phyloP scores from a whole-genome alignment of 2,329 filamentous ascomycete species.

The Geosmithia flava region DNA sequence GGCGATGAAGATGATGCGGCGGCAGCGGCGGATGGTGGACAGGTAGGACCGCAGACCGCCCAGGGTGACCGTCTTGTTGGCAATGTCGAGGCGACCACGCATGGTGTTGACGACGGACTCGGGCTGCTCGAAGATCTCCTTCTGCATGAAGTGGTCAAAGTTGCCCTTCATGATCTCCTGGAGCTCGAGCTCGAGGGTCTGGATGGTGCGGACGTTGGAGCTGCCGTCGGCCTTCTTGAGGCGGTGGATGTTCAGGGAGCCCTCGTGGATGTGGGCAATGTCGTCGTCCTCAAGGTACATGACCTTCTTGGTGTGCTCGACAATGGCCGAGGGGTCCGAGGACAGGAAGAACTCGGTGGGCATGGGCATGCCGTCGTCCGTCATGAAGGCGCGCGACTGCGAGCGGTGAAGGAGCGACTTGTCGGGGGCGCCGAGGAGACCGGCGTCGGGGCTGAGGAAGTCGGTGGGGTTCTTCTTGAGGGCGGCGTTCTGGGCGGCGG shows the following conservation, averaged over 20 bases:
- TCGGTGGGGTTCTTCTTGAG: conserved; percentile 74
- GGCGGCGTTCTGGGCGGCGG: conserved; percentile 89
- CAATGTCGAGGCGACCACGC: conserved; percentile 91
- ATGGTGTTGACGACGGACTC: conserved; percentile 99
- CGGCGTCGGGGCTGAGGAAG: conserved; percentile 49
- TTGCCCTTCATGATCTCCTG: conserved; percentile 99
- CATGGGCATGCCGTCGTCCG: conserved; percentile 94
- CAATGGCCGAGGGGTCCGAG: conserved; percentile 93
- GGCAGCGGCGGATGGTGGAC: conserved; percentile 87
- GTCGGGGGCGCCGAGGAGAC: conserved; percentile 76
- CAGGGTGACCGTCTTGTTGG: conserved; percentile 89
- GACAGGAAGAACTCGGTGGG: conserved; percentile 99
- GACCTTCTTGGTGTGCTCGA: conserved; percentile 99
- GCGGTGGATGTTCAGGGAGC: conserved; percentile 96
- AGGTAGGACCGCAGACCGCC: conserved; percentile 96
- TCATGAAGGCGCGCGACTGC: conserved; percentile 97
- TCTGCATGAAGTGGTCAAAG: conserved; percentile 99
- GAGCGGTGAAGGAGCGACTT: conserved; percentile 98
- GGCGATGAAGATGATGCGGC: conserved; percentile 96
- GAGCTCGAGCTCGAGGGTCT: conserved; percentile 96
- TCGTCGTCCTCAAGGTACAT: conserved; percentile 99
- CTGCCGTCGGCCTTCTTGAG: conserved; percentile 93
- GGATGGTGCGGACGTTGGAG: conserved; percentile 94
- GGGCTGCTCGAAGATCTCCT: conserved; percentile 99
- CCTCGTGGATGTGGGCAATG: conserved; percentile 98